These are phyloP conservation scores for Kluyveromyces starmeri DNA, from an alignment of 805 yeast genomes.

Conservation along the genomic window DNA sequence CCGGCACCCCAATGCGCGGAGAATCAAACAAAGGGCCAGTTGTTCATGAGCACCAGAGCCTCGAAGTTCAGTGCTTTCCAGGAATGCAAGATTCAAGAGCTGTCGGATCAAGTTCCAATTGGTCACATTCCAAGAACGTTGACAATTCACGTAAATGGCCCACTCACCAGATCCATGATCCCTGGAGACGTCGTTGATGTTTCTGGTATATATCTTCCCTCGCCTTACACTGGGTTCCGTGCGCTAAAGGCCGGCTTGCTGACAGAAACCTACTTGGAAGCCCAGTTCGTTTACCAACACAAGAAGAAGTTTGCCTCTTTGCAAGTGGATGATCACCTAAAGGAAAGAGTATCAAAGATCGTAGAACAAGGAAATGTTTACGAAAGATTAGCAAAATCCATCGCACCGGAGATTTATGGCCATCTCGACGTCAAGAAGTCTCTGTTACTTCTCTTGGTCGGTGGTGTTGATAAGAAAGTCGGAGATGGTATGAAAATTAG, in stretches of 20 bases:
- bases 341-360: constrained; percentile 46
- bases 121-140: constrained; percentile 94
- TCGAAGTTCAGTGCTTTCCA: constrained; percentile 93
- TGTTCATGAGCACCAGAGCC: constrained; percentile 90
- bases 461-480: constrained; percentile 90
- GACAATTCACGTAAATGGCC: constrained; percentile 84
- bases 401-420: constrained; percentile 97
- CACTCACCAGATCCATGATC: constrained; percentile 71
- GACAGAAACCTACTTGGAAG: constrained; percentile 89
- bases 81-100: constrained; percentile 89
- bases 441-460: constrained; percentile 70
- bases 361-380: constrained; percentile 62
- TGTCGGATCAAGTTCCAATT: constrained; percentile 93
- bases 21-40: constrained; percentile 79
- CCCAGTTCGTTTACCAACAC: constrained; percentile 78
- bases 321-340: constrained; percentile 48
- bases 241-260: constrained; percentile 88
- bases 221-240: constrained; percentile 91
- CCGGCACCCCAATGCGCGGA: constrained; percentile 68
- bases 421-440: constrained; percentile 92
- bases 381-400: constrained; percentile 71
- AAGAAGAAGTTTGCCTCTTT: constrained; percentile 74
- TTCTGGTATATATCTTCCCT: constrained; percentile 85
- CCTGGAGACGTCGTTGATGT: constrained; percentile 96
- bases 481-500: constrained; percentile 97